Conservation (phyloP, 805 yeast species). For the Scheffersomyces coipomensis region DNA sequence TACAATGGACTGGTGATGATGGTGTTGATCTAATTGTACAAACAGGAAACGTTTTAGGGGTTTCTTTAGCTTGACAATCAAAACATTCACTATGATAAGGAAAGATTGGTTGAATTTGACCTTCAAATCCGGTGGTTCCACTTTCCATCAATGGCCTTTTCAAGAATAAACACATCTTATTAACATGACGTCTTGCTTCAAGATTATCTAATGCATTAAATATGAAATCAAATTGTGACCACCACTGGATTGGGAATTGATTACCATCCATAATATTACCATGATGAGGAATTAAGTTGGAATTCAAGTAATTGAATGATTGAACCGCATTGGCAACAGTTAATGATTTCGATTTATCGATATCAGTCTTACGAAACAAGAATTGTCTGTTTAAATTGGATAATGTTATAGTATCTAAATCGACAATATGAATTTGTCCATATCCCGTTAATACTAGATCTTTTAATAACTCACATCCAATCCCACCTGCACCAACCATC, state of each 20-base stretch:
- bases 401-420: slow-evolving; percentile 90
- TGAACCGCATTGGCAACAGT: slow-evolving; percentile 85
- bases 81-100: slow-evolving; percentile 88
- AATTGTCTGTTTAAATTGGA: slow-evolving; percentile 93
- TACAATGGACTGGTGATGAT: slow-evolving; percentile 91
- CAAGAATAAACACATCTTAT: slow-evolving; percentile 73
- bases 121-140: slow-evolving; percentile 94
- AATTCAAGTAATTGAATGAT: slow-evolving; percentile 56
- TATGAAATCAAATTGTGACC: slow-evolving; percentile 67
- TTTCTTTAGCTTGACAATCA: slow-evolving; percentile 76
- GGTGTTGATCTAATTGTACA: slow-evolving; percentile 98
- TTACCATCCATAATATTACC: slow-evolving; percentile 82
- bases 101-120: slow-evolving; percentile 89
- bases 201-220: slow-evolving; percentile 93
- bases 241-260: slow-evolving; percentile 73
- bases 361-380: slow-evolving; percentile 83
- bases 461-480: slow-evolving; percentile 88
- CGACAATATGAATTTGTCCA: slow-evolving; percentile 89
- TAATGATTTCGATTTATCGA: slow-evolving; percentile 80
- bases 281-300: slow-evolving; percentile 74
- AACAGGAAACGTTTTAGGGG: slow-evolving; percentile 90
- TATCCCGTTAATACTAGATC: slow-evolving; percentile 76
- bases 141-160: slow-evolving; percentile 81
- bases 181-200: slow-evolving; percentile 89
- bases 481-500: slow-evolving; percentile 95